These are phyloP conservation scores for Phytophthora aleatoria DNA, from an alignment of 352 stramenopile genomes.

Conservation along the genomic window DNA sequence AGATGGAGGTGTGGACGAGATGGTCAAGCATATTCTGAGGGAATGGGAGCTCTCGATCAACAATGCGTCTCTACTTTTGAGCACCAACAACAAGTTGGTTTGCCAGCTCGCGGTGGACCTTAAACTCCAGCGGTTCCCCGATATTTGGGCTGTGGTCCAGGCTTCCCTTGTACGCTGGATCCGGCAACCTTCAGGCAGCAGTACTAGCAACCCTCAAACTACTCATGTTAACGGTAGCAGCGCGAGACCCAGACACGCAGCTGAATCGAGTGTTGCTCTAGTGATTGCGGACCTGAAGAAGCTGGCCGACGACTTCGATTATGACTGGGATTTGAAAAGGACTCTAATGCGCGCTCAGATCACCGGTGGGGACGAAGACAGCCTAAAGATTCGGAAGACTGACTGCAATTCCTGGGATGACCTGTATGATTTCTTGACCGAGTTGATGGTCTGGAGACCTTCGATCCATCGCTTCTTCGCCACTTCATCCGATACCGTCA, in stretches of 20 bases:
- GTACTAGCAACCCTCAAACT: not conserved
- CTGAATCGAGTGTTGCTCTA: slow-evolving; percentile 6
- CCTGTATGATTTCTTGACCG: slow-evolving; percentile 28
- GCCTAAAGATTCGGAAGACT: slow-evolving; percentile 6
- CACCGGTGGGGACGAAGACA: not conserved
- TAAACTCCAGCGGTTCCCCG: slow-evolving; percentile 9
- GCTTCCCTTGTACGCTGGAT: not conserved
- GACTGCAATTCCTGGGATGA: slow-evolving; percentile 31
- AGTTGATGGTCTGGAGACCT: slow-evolving; percentile 24
- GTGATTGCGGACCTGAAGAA: slow-evolving; percentile 1
- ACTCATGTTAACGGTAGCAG: not conserved
- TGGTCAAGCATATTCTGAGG: slow-evolving; percentile 3
- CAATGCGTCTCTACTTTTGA: slow-evolving; percentile 16
- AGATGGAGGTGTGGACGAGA: slow-evolving; percentile 11
- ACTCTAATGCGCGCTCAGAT: slow-evolving; percentile 12
- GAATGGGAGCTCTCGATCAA: slow-evolving; percentile 4
- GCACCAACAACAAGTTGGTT: slow-evolving; percentile 6
- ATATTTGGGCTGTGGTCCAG: slow-evolving; percentile 12
- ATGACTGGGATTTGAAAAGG: slow-evolving; percentile 7
- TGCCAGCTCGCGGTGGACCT: slow-evolving; percentile 7
- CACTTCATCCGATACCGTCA: not conserved
- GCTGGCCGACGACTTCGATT: slow-evolving; percentile 8
- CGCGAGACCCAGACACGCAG: not conserved
- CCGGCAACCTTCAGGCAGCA: not conserved
- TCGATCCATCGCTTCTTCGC: slow-evolving; percentile 29